Percentiles rank a stretch among this genome's conserved stretches.
These are phyloP conservation scores for Leccinum boreale DNA, from an alignment of 768 basidiomycete species.

Conservation along the genomic window DNA sequence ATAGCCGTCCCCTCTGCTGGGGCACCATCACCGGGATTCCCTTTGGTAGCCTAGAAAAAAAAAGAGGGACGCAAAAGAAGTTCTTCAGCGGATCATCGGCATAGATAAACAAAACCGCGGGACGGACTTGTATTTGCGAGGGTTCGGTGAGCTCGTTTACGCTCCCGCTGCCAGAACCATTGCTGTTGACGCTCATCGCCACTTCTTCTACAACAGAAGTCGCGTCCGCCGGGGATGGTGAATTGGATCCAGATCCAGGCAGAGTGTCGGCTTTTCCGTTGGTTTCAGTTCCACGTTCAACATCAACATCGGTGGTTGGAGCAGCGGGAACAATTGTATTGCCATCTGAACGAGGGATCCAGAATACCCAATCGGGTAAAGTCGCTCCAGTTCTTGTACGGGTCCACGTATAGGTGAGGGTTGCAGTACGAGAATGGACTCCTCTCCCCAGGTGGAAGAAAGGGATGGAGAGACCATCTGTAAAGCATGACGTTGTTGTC, in stretches of 20 bases:
- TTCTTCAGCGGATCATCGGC: slow-evolving; percentile 16
- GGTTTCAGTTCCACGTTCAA: slow-evolving; percentile 20
- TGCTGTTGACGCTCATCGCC: neutral
- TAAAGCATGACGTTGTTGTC: neutral
- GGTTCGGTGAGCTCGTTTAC: neutral
- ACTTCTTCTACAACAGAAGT: neutral
- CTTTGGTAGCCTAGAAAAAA: slow-evolving; percentile 10
- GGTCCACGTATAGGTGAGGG: slow-evolving; percentile 44
- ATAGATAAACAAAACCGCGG: neutral
- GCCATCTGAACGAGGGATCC: slow-evolving; percentile 26
- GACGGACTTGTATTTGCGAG: slow-evolving; percentile 21
- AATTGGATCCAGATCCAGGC: neutral
- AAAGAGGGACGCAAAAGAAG: neutral
- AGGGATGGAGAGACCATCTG: slow-evolving; percentile 70
- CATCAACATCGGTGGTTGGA: slow-evolving; percentile 3
- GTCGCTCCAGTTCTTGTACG: slow-evolving; percentile 27
- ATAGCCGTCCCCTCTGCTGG: neutral
- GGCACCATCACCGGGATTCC: neutral
- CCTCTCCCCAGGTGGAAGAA: slow-evolving; percentile 56
- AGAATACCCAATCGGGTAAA: slow-evolving; percentile 46
- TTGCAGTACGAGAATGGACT: slow-evolving; percentile 44
- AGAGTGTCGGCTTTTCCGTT: neutral
- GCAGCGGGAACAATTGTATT: neutral
- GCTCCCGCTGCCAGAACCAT: neutral
- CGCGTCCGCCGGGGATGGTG: neutral